Evolutionary conservation across 148 eudicot genomes (phyloP), one percentile per base, ranked within the genome.

Genomic region (Silene latifolia): DNA sequence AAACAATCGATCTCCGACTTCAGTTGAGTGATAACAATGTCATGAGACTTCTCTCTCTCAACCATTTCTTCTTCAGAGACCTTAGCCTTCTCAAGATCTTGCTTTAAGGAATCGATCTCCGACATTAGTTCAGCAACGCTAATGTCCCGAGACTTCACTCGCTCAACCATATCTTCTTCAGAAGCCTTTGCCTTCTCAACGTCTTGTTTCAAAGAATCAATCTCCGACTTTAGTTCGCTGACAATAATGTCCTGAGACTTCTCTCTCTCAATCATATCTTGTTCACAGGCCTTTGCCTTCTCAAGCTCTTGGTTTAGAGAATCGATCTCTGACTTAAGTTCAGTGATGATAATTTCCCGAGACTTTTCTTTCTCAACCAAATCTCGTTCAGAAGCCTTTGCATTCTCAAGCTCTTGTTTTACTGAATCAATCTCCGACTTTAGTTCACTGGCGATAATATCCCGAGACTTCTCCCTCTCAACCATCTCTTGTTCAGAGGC

Each of bases 81-180:
- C 78, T 82, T 87, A 23, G 87, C 90, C 78, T 75, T 80, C 47
- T 84, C 88, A 25, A 88, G 81, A 73, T 82, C 82, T 85, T 83
- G 56, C 56, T 51, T 51, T 14, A 51, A 51, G 56, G 56, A 51
- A 51, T 51, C 56, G 5, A 51, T 51, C 56, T 51, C 56, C 17
- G 56, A 51, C 56, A 14, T 51, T 15, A 51, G 56, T 51, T 51
- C 17, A 51, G 56, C 56, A 14, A 51, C 18, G 14, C 14, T 51
- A 51, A 51, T 51, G 2, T 51, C 56, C 4, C 56, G 56, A 15
- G 56, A 51, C 17, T 51, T 51, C 56, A 12, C 56, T 15, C 56
- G 8, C 17, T 51, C 15, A 51, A 51, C 56, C 17, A 51, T 12
- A 13, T 51, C 56, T 51, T 13, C 15, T 51, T 51, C 56, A 12